phyloP scores from a whole-genome alignment of 305 asterid genomes.

The Euphrasia arctica region DNA sequence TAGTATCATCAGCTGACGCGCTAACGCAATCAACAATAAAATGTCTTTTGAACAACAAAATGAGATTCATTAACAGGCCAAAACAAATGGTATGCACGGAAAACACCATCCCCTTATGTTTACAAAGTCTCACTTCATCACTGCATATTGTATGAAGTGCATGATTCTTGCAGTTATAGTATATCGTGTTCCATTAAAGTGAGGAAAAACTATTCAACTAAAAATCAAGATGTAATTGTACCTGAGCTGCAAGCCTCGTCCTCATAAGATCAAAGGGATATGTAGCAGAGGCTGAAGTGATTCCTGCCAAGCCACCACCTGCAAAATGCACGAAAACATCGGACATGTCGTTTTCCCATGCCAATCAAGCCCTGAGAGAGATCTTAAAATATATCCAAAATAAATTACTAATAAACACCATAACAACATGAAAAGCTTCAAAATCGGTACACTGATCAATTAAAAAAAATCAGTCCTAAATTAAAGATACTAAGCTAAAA shows the following conservation, averaged over 20 bases:
- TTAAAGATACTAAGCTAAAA: too few species aligned
- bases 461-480: too few species aligned
- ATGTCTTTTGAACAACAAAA: too few species aligned
- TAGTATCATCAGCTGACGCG: too few species aligned
- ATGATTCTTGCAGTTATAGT: constrained; percentile 61
- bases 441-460: background rate
- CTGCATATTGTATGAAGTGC: constrained; percentile 63
- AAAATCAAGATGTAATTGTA: constrained; percentile 13
- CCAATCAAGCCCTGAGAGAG: constrained; percentile 48
- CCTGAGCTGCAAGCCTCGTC: constrained; percentile 85
- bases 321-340: constrained; percentile 62
- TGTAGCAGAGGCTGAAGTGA: constrained; percentile 74
- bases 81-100: too few species aligned
- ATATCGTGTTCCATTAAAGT: constrained; percentile 50
- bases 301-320: constrained; percentile 80
- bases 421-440: constrained; percentile 11
- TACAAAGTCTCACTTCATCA: constrained; percentile 40
- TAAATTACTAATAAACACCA: background rate
- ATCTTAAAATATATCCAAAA: constrained; percentile 42
- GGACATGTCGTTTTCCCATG: constrained; percentile 32
- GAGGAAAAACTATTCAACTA: too few species aligned
- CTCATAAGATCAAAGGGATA: constrained; percentile 80
- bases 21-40: too few species aligned
- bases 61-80: too few species aligned
- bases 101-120: too few species aligned